Conservation (phyloP, 352 stramenopile species). For the Aphanomyces invadans region DNA sequence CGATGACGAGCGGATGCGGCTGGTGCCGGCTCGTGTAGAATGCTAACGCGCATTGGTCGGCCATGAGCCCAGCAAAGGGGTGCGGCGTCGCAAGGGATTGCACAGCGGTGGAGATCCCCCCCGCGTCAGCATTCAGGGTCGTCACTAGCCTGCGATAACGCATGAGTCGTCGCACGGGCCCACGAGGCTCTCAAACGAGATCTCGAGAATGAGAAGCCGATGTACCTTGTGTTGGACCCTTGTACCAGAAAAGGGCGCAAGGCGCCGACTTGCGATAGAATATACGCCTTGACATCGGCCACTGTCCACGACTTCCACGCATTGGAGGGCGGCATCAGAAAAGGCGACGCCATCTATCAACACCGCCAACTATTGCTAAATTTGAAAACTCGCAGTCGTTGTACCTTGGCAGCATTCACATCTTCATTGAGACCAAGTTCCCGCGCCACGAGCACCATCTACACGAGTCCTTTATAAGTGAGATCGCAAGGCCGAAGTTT, state of each 20-base stretch:
- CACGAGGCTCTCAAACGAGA: too few species aligned
- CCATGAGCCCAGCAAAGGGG: conserved; percentile 53
- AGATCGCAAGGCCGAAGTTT: too few species aligned
- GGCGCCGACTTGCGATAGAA: conserved; percentile 35
- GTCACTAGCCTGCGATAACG: conserved; percentile 26
- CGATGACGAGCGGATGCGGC: conserved; percentile 65
- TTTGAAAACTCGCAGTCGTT: too few species aligned
- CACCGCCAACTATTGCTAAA: not conserved
- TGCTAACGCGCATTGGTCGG: conserved; percentile 62
- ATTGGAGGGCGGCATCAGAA: conserved; percentile 31
- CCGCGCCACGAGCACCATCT: conserved; percentile 87
- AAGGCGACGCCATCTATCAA: conserved; percentile 37
- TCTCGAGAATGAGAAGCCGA: too few species aligned
- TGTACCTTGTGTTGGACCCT: not conserved
- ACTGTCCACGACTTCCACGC: conserved; percentile 33
- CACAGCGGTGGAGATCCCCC: conserved; percentile 40
- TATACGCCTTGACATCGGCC: conserved; percentile 47
- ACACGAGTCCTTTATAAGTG: too few species aligned
- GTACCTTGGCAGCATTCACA: conserved; percentile 48
- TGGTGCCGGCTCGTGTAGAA: conserved; percentile 74
- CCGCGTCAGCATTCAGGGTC: conserved; percentile 55
- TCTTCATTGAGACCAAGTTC: conserved; percentile 86
- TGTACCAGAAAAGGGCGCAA: conserved; percentile 40
- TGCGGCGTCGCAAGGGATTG: conserved; percentile 37
- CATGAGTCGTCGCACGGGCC: too few species aligned